Percentiles rank a stretch among this genome's conserved stretches.
Conservation (phyloP, 768 basidiomycete genomes). For the Pleurotus pulmonarius region DNA sequence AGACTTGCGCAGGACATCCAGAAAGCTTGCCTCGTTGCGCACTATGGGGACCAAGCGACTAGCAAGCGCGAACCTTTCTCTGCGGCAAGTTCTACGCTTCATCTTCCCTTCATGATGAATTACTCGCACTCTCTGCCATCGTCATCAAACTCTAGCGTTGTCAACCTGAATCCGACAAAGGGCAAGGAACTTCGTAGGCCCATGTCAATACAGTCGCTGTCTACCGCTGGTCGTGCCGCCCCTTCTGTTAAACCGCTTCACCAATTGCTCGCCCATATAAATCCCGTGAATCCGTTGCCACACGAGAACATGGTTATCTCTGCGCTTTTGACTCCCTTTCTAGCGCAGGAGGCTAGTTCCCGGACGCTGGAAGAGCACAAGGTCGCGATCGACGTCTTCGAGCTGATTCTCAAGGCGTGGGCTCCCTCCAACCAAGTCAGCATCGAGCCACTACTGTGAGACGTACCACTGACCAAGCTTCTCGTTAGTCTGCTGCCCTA, state of each 20-base stretch:
- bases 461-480: background rate
- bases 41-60: slow-evolving; percentile 36
- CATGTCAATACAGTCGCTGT: slow-evolving; percentile 35
- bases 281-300: slow-evolving; percentile 36
- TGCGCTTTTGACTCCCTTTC: slow-evolving; percentile 54
- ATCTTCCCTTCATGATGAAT: slow-evolving; percentile 39
- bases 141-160: slow-evolving; percentile 14
- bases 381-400: slow-evolving; percentile 59
- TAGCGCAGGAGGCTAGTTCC: slow-evolving; percentile 29
- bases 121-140: slow-evolving; percentile 24
- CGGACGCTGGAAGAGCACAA: slow-evolving; percentile 48
- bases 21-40: slow-evolving; percentile 49
- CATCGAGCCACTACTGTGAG: background rate
- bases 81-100: slow-evolving; percentile 31
- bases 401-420: slow-evolving; percentile 57
- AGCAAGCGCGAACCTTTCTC: slow-evolving; percentile 13
- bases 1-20: slow-evolving; percentile 55
- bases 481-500: slow-evolving; percentile 36
- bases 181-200: slow-evolving; percentile 38
- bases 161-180: slow-evolving; percentile 17
- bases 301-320: slow-evolving; percentile 58
- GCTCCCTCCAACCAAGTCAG: slow-evolving; percentile 51
- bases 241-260: slow-evolving; percentile 42
- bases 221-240: slow-evolving; percentile 18
- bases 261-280: slow-evolving; percentile 41